Conservation (phyloP, 805 yeast species). For the Kodamaea fukazawae region DNA sequence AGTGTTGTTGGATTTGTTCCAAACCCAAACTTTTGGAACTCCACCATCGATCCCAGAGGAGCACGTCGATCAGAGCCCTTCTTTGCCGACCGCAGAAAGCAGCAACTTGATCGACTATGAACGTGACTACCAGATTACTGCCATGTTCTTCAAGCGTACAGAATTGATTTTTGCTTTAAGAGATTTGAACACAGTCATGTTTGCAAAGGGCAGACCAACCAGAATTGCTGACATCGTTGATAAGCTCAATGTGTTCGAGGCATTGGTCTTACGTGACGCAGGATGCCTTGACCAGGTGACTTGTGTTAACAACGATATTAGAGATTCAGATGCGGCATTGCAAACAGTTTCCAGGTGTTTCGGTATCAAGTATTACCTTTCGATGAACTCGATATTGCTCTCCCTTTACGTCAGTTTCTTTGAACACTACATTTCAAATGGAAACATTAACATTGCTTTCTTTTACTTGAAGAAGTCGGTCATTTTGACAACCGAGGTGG, state of each 20-base stretch:
- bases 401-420: slow-evolving; percentile 18
- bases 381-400: slow-evolving; percentile 15
- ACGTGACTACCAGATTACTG: slow-evolving; percentile 8
- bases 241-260: slow-evolving; percentile 8
- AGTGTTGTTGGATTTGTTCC: slow-evolving; percentile 10
- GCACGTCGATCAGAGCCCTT: slow-evolving; percentile 15
- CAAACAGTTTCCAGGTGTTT: slow-evolving; percentile 16
- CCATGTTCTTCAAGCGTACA: neutral
- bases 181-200: neutral
- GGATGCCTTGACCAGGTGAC: slow-evolving; percentile 1
- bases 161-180: slow-evolving; percentile 3
- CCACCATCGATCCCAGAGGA: slow-evolving; percentile 10
- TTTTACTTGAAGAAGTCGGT: slow-evolving; percentile 11
- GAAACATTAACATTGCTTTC: slow-evolving; percentile 8
- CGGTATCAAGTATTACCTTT: slow-evolving; percentile 14
- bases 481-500: slow-evolving; percentile 14
- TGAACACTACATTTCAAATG: slow-evolving; percentile 11
- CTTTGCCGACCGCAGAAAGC: slow-evolving; percentile 9
- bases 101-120: slow-evolving; percentile 11
- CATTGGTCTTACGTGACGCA: neutral
- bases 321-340: slow-evolving; percentile 9
- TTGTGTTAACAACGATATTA: neutral
- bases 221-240: slow-evolving; percentile 6
- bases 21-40: slow-evolving; percentile 8
- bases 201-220: slow-evolving; percentile 3